Percentiles rank a stretch among this genome's conserved stretches.
Conservation (phyloP, 2,329 filamentous ascomycete species). For the Colletotrichum coccodes region DNA sequence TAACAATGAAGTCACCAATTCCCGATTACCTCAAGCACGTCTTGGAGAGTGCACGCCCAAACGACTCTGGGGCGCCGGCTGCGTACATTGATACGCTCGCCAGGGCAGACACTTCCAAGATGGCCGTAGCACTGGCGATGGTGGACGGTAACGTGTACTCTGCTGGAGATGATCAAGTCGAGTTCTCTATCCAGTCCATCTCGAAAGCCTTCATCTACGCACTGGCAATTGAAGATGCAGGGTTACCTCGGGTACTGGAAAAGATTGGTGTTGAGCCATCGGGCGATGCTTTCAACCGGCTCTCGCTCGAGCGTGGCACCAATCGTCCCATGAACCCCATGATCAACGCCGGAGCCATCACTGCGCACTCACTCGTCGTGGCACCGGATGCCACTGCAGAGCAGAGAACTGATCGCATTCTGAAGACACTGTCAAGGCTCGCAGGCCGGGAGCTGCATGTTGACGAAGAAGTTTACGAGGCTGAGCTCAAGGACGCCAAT, state of each 20-base stretch:
- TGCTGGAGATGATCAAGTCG: conserved; percentile 48
- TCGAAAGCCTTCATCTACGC: conserved; percentile 53
- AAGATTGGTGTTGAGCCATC: conserved; percentile 53
- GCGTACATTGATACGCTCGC: conserved; percentile 50
- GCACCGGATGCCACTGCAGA: conserved; percentile 44
- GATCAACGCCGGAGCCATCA: conserved; percentile 48
- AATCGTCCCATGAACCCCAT: conserved; percentile 48
- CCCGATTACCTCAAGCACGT: conserved; percentile 46
- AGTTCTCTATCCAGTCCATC: conserved; percentile 54
- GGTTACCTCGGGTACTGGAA: conserved; percentile 45
- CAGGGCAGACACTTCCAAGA: conserved; percentile 49
- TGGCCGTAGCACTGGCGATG: conserved; percentile 50
- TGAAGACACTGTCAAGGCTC: conserved; percentile 44
- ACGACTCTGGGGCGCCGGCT: conserved; percentile 43
- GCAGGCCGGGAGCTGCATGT: conserved; percentile 48
- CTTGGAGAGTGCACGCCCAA: conserved; percentile 43
- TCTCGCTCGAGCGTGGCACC: conserved; percentile 42
- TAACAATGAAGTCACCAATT: conserved; percentile 46
- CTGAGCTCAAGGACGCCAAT: conserved; percentile 46
- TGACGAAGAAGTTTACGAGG: conserved; percentile 50
- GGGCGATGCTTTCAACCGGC: conserved; percentile 49
- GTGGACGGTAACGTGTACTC: conserved; percentile 52
- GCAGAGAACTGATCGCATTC: conserved; percentile 47
- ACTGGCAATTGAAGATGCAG: conserved; percentile 49
- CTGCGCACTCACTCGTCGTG: conserved; percentile 44